These are phyloP conservation scores for Schoenoplectus triqueter DNA, from an alignment of 202 grass and related monocot species.

Conservation along the genomic window DNA sequence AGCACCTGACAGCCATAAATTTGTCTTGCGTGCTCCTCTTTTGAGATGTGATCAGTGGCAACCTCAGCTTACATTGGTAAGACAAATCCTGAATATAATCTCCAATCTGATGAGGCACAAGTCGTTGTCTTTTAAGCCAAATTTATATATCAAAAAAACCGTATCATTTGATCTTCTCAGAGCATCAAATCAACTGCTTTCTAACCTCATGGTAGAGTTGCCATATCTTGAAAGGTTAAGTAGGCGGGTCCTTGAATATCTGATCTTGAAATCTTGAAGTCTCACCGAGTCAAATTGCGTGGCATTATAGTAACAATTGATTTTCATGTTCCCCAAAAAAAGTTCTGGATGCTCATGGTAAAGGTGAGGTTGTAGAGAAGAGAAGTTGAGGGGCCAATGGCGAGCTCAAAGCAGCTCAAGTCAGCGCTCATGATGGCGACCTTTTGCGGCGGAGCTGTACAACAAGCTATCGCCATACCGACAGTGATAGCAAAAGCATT, in stretches of 20 bases:
- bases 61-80: conserved; percentile 46
- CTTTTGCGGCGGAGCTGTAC: conserved; percentile 10
- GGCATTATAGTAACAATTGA: conserved; percentile 42
- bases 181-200: conserved; percentile 25
- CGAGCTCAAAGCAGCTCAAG: conserved; percentile 45
- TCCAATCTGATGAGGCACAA: neutral
- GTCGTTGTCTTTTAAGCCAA: conserved; percentile 39
- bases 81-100: neutral
- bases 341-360: conserved; percentile 43
- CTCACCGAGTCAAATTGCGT: conserved; percentile 44
- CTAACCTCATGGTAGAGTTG: conserved; percentile 30
- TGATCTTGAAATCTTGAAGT: conserved; percentile 17
- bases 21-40: conserved; percentile 36
- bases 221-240: conserved; percentile 41
- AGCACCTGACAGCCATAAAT: conserved; percentile 38
- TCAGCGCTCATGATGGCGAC: conserved; percentile 45
- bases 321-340: conserved; percentile 42
- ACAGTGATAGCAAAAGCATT: neutral
- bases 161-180: conserved; percentile 45
- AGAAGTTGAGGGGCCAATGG: neutral
- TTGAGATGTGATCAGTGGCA: conserved; percentile 36
- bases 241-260: conserved; percentile 33
- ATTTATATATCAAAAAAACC: conserved; percentile 48
- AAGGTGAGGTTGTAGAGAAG: conserved; percentile 63
- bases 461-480: conserved; percentile 36